phyloP scores from a whole-genome alignment of 2,329 filamentous ascomycete genomes.

The Lachnellula arida region DNA sequence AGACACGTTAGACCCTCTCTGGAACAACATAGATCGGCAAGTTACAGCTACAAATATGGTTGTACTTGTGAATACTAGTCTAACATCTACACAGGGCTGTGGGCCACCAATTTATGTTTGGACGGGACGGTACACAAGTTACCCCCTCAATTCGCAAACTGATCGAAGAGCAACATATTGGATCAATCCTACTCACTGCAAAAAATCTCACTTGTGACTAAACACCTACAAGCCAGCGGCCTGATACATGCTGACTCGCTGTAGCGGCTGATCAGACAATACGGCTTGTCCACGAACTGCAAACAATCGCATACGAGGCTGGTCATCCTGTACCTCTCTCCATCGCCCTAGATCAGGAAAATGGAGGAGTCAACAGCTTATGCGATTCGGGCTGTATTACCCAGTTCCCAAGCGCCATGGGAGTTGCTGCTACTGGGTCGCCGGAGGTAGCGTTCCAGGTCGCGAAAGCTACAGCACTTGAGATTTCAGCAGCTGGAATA shows the following conservation, averaged over 20 bases:
- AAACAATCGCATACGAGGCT: slow-evolving; percentile 84
- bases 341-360: slow-evolving; percentile 93
- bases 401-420: slow-evolving; percentile 97
- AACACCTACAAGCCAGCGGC: background rate
- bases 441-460: slow-evolving; percentile 82
- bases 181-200: slow-evolving; percentile 77
- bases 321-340: slow-evolving; percentile 85
- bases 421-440: slow-evolving; percentile 85
- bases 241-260: slow-evolving; percentile 11
- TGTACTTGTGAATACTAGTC: too few relatives aligned
- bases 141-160: slow-evolving; percentile 77
- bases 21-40: too few relatives aligned
- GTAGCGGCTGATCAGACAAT: slow-evolving; percentile 81
- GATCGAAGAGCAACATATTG: slow-evolving; percentile 81
- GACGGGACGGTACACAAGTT: slow-evolving; percentile 79
- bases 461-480: slow-evolving; percentile 87
- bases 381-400: slow-evolving; percentile 94
- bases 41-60: too few relatives aligned
- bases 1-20: too few relatives aligned
- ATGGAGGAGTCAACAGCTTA: slow-evolving; percentile 94
- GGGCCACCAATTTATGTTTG: slow-evolving; percentile 28
- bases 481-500: slow-evolving; percentile 87
- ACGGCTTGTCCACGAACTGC: slow-evolving; percentile 80
- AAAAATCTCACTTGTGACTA: slow-evolving; percentile 76
- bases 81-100: too few relatives aligned